Evolutionary conservation across 208 protist genomes (phyloP).

Genomic region (Blechomonas ayalai): DNA sequence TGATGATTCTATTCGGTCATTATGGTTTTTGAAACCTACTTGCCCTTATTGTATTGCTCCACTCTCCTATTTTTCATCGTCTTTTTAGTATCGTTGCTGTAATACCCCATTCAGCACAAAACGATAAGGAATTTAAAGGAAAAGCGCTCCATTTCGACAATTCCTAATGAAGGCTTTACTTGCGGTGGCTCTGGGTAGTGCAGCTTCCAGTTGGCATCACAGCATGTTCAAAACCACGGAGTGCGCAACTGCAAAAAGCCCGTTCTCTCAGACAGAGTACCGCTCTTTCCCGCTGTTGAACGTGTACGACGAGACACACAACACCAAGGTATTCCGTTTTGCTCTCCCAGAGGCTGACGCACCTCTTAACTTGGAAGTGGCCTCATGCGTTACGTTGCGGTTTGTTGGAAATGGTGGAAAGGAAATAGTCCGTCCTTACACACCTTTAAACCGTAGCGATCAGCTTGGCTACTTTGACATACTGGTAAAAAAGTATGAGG

Average conservation of each 20-base stretch:
- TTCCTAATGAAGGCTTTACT: slow-evolving; percentile 79
- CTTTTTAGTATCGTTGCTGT: background rate
- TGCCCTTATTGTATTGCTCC: background rate
- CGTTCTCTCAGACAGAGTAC: slow-evolving; percentile 76
- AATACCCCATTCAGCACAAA: too few relatives aligned
- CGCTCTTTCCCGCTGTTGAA: slow-evolving; percentile 70
- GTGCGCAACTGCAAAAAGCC: slow-evolving; percentile 35
- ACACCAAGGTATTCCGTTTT: slow-evolving; percentile 86
- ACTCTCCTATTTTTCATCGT: slow-evolving; percentile 2
- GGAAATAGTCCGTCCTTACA: slow-evolving; percentile 83
- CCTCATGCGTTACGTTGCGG: slow-evolving; percentile 67
- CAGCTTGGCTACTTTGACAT: slow-evolving; percentile 88
- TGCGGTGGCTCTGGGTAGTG: slow-evolving; percentile 35
- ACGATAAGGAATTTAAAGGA: too few relatives aligned
- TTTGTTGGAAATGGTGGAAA: slow-evolving; percentile 71
- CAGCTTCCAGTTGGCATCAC: slow-evolving; percentile 48
- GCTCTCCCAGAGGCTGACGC: slow-evolving; percentile 75
- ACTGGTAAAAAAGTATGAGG: slow-evolving; percentile 86
- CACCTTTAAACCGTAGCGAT: slow-evolving; percentile 67
- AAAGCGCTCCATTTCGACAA: too few relatives aligned
- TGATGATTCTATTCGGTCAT: background rate
- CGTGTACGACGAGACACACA: slow-evolving; percentile 78
- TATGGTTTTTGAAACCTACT: slow-evolving; percentile 1
- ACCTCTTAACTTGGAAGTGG: slow-evolving; percentile 71
- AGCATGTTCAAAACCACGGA: slow-evolving; percentile 13